Conservation (phyloP, 441 rosid species). For the Raphanus hybrid region DNA sequence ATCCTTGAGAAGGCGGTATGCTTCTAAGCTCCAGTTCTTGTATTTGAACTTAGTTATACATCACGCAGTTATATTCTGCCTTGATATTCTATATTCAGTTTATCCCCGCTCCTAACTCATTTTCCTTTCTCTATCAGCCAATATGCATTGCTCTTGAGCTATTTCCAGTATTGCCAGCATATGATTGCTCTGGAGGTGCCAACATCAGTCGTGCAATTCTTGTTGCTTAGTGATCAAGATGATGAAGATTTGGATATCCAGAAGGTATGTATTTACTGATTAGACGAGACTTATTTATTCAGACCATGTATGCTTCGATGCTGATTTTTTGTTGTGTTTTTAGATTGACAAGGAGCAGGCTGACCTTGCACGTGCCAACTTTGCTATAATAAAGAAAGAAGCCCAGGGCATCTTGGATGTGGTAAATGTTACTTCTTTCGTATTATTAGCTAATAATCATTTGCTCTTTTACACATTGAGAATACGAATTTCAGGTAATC, state of each 20-base stretch:
- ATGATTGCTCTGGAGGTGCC: conserved; percentile 90
- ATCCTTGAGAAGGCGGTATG: conserved; percentile 96
- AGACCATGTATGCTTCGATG: conserved; percentile 13
- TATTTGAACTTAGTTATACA: conserved; percentile 15
- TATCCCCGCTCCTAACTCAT: conserved; percentile 17
- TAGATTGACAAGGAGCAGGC: conserved; percentile 94
- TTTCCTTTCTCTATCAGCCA: conserved; percentile 60
- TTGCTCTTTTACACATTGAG: conserved; percentile 21
- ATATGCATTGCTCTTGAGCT: conserved; percentile 92
- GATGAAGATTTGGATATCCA: conserved; percentile 89
- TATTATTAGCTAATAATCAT: conserved; percentile 7
- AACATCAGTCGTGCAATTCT: conserved; percentile 71
- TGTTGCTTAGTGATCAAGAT: conserved; percentile 83
- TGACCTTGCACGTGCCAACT: conserved; percentile 84
- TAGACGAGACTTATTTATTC: conserved; percentile 11
- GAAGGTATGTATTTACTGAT: conserved; percentile 53
- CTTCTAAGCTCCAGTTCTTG: conserved; percentile 28
- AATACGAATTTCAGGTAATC: conserved; percentile 59
- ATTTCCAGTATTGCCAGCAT: conserved; percentile 97
- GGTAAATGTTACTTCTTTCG: conserved; percentile 53
- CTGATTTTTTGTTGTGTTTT: conserved; percentile 33
- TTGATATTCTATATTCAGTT: conserved; percentile 1
- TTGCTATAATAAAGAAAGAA: conserved; percentile 85
- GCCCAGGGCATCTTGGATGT: conserved; percentile 89
- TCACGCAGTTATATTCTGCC: conserved; percentile 6